These are phyloP conservation scores for Rhynchosporium agropyri DNA, from an alignment of 2,329 filamentous ascomycete species.

Conservation along the genomic window DNA sequence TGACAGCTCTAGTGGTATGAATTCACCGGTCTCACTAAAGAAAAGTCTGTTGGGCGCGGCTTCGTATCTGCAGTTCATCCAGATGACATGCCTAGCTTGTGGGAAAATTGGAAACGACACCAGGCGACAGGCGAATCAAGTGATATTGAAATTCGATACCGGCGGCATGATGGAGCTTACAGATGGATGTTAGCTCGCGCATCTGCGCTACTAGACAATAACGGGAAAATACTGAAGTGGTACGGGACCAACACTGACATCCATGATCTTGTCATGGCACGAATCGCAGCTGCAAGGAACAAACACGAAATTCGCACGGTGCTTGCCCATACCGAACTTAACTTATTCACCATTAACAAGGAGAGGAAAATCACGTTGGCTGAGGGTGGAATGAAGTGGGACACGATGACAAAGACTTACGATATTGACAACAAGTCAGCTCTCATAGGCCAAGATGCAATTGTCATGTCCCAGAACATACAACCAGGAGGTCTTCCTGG, in stretches of 20 bases:
- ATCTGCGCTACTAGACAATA: constrained; percentile 22
- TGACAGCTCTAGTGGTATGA: constrained; percentile 34
- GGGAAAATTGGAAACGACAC: constrained; percentile 23
- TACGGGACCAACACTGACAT: constrained; percentile 37
- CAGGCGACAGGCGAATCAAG: constrained; percentile 18
- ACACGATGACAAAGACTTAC: not conserved
- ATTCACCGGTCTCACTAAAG: constrained; percentile 32
- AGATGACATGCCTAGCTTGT: constrained; percentile 26
- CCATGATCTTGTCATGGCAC: constrained; percentile 33
- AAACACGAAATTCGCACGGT: constrained; percentile 34
- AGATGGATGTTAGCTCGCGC: constrained; percentile 37
- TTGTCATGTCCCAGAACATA: constrained; percentile 22
- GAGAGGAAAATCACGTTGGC: constrained; percentile 30
- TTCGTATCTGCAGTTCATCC: constrained; percentile 28
- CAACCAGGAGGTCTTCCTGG: constrained; percentile 28
- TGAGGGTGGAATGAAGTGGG: constrained; percentile 32
- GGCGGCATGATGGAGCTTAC: constrained; percentile 33
- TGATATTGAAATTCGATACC: constrained; percentile 33
- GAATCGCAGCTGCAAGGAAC: constrained; percentile 33
- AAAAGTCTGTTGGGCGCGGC: constrained; percentile 25
- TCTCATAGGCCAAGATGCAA: constrained; percentile 26
- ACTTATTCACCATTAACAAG: constrained; percentile 32
- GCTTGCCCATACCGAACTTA: constrained; percentile 35
- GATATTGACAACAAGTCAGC: constrained; percentile 21
- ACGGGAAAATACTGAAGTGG: constrained; percentile 34